These are phyloP conservation scores for Lasiosphaeriaceae sp. DNA, from an alignment of 495 filamentous ascomycete genomes.

Conservation along the genomic window DNA sequence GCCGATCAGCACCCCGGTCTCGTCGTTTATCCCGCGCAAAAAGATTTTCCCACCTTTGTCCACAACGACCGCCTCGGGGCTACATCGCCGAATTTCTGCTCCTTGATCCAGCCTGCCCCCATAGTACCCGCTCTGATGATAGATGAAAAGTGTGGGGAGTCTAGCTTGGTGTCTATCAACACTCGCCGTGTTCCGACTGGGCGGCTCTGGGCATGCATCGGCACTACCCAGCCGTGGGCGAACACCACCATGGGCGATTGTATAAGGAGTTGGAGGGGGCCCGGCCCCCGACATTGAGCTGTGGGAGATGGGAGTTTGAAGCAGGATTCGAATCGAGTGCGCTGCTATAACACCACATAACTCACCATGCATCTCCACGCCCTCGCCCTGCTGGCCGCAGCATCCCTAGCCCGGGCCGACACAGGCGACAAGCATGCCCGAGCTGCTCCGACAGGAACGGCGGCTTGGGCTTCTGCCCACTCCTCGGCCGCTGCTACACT, in stretches of 20 bases:
- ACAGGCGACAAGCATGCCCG: slow-evolving; percentile 6
- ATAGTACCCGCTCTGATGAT: neutral
- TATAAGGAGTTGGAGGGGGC: neutral
- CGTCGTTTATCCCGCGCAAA: slow-evolving; percentile 19
- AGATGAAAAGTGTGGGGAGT: slow-evolving; percentile 15
- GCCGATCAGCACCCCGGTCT: neutral
- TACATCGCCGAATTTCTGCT: slow-evolving; percentile 4
- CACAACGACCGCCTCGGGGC: slow-evolving; percentile 5
- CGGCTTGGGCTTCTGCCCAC: slow-evolving; percentile 52
- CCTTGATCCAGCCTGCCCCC: slow-evolving; percentile 8
- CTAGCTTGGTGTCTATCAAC: neutral
- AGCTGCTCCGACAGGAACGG: slow-evolving; percentile 12
- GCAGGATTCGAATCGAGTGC: neutral
- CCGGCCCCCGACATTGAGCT: neutral
- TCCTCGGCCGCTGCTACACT: slow-evolving; percentile 53
- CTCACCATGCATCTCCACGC: neutral
- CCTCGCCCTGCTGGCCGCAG: neutral
- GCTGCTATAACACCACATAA: neutral
- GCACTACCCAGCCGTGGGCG: neutral
- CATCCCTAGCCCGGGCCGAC: slow-evolving; percentile 2
- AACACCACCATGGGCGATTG: neutral
- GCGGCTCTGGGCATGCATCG: slow-evolving; percentile 10
- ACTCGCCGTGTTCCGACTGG: slow-evolving; percentile 23
- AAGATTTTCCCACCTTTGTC: slow-evolving; percentile 11
- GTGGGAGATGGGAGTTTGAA: neutral